Conservation (phyloP, 805 yeast species). For the Candida anglica region DNA sequence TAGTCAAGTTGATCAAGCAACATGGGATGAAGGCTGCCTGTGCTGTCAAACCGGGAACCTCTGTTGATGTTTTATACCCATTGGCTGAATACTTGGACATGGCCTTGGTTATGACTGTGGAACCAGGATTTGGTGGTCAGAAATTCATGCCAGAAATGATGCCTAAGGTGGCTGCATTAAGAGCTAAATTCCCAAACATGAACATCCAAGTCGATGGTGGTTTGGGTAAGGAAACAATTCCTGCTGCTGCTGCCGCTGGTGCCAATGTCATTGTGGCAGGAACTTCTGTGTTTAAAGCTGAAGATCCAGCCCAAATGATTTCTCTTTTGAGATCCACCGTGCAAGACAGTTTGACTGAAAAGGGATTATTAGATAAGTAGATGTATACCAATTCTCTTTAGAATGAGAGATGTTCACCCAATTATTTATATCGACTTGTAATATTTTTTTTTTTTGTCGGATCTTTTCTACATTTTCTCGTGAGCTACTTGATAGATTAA, state of each 20-base stretch:
- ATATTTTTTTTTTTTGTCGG: no score
- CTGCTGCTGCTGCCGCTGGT: slow-evolving; percentile 90
- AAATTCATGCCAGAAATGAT: slow-evolving; percentile 93
- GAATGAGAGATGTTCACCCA: no score
- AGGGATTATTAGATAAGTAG: slow-evolving; percentile 32
- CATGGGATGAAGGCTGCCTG: slow-evolving; percentile 92
- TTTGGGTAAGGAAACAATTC: slow-evolving; percentile 78
- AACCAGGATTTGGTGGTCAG: slow-evolving; percentile 99
- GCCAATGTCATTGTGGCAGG: slow-evolving; percentile 99
- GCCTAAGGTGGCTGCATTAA: slow-evolving; percentile 83
- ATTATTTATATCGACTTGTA: no score
- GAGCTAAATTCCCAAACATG: slow-evolving; percentile 69
- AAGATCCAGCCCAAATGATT: slow-evolving; percentile 74
- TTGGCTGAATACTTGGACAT: slow-evolving; percentile 78
- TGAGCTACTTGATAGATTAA: no score
- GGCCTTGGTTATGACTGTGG: slow-evolving; percentile 98
- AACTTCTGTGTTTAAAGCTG: slow-evolving; percentile 85
- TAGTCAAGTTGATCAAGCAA: slow-evolving; percentile 70
- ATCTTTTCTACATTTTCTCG: no score
- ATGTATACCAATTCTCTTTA: background rate
- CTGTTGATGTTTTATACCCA: slow-evolving; percentile 76
- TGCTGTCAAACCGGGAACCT: slow-evolving; percentile 91
- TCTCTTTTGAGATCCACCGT: slow-evolving; percentile 64
- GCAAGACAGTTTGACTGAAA: slow-evolving; percentile 39
- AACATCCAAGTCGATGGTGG: slow-evolving; percentile 98